Evolutionary conservation across 129 eudicot genomes (phyloP).

Genomic region (Escallonia herrerae): DNA sequence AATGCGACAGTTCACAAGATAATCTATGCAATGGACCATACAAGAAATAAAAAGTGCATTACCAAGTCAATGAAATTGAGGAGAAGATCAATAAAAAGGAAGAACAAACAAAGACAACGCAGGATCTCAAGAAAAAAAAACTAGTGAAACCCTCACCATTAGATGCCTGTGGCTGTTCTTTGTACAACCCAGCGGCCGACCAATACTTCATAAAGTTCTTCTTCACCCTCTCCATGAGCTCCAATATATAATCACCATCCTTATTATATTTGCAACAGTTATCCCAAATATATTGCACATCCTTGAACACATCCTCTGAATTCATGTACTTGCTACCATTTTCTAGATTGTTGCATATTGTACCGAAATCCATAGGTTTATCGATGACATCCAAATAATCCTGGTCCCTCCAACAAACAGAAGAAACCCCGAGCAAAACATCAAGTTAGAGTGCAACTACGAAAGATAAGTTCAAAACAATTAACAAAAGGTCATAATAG

Average conservation of each 20-base stretch:
- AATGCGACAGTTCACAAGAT: background rate
- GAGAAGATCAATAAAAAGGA: too few relatives aligned
- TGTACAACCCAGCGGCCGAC: slow-evolving; percentile 49
- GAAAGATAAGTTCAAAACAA: too few relatives aligned
- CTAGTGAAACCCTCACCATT: slow-evolving; percentile 23
- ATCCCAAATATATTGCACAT: slow-evolving; percentile 69
- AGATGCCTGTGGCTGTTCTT: slow-evolving; percentile 27
- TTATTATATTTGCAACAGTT: slow-evolving; percentile 72
- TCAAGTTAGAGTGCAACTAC: too few relatives aligned
- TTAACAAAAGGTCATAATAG: background rate
- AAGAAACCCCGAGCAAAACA: too few relatives aligned
- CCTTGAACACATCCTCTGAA: slow-evolving; percentile 65
- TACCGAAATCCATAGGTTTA: slow-evolving; percentile 92
- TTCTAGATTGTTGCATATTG: slow-evolving; percentile 72
- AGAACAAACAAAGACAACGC: background rate
- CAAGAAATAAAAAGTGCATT: background rate
- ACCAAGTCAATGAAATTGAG: too few relatives aligned
- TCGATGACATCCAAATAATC: slow-evolving; percentile 80
- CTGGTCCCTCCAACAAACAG: slow-evolving; percentile 26
- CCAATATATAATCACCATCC: slow-evolving; percentile 71
- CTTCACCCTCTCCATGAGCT: slow-evolving; percentile 68
- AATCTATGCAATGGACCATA: too few relatives aligned
- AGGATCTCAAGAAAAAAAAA: background rate
- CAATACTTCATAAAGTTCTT: slow-evolving; percentile 52
- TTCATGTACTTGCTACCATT: slow-evolving; percentile 69